Evolutionary conservation across 2,329 filamentous ascomycete species (phyloP).

Genomic region (Colletotrichum falcatum): DNA sequence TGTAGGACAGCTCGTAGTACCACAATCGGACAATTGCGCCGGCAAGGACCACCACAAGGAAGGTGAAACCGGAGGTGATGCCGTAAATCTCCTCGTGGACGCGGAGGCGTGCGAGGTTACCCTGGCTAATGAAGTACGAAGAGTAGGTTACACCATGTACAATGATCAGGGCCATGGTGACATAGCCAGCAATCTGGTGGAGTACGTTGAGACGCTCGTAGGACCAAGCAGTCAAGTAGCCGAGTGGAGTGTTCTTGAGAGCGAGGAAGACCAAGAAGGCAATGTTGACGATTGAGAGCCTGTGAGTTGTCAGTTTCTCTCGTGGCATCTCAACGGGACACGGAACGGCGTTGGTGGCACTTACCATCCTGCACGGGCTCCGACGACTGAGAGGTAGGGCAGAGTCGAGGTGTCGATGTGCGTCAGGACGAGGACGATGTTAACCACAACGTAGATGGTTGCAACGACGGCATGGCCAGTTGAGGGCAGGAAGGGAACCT

Average conservation of each 20-base stretch:
- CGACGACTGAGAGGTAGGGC: slow-evolving; percentile 50
- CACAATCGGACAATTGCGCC: slow-evolving; percentile 58
- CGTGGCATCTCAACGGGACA: background rate
- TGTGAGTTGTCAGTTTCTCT: slow-evolving; percentile 39
- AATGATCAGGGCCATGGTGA: slow-evolving; percentile 58
- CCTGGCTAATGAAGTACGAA: slow-evolving; percentile 52
- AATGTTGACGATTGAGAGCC: slow-evolving; percentile 60
- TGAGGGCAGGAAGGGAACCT: slow-evolving; percentile 37
- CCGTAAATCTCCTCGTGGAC: slow-evolving; percentile 58
- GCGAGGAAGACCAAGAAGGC: slow-evolving; percentile 65
- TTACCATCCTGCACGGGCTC: slow-evolving; percentile 55
- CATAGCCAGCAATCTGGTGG: slow-evolving; percentile 65
- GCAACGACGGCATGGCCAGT: slow-evolving; percentile 49
- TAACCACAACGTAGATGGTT: slow-evolving; percentile 49
- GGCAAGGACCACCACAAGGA: slow-evolving; percentile 58
- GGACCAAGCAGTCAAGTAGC: slow-evolving; percentile 64
- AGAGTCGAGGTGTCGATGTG: slow-evolving; percentile 50
- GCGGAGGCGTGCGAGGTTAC: slow-evolving; percentile 49
- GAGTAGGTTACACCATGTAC: slow-evolving; percentile 61
- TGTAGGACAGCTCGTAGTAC: slow-evolving; percentile 69
- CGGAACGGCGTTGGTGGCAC: slow-evolving; percentile 33
- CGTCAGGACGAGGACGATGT: slow-evolving; percentile 50
- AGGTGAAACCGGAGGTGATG: slow-evolving; percentile 60
- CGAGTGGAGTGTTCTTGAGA: slow-evolving; percentile 68
- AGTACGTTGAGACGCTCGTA: slow-evolving; percentile 70